Conservation (phyloP, 306 rosid species). For the Phaseolus lunatus region DNA sequence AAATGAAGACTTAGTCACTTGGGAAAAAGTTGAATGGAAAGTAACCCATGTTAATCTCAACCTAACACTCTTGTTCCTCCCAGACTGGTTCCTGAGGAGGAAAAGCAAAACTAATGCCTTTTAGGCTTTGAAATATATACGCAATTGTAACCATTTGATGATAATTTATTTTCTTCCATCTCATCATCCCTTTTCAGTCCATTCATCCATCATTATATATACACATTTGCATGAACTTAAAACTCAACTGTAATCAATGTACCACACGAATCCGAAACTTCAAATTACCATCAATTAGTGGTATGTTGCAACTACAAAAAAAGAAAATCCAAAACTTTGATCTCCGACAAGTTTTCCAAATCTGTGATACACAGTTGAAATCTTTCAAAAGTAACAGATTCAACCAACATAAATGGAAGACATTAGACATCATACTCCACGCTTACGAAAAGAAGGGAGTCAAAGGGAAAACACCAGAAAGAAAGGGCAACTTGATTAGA, state of each 20-base stretch:
- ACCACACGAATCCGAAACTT: not conserved
- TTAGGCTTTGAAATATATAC: not conserved
- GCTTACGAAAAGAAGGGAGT: not conserved
- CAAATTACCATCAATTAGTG: slow-evolving; percentile 3
- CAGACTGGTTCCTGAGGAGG: not conserved
- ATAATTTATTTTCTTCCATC: not conserved
- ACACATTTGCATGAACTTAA: slow-evolving; percentile 6
- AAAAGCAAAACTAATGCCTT: not conserved
- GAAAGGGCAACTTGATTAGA: slow-evolving; percentile 10
- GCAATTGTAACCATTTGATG: not conserved
- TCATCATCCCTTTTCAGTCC: not conserved
- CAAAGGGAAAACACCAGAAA: not conserved
- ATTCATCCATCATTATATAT: not conserved
- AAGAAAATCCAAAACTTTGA: slow-evolving; percentile 25
- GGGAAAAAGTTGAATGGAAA: not conserved
- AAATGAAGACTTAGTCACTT: not conserved
- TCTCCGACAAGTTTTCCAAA: slow-evolving; percentile 9
- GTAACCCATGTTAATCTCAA: no score
- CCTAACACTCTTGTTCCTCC: not conserved
- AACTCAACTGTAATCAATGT: not conserved
- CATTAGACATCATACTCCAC: not conserved
- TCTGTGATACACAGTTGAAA: not conserved
- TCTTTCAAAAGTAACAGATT: slow-evolving; percentile 26
- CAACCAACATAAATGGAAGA: not conserved
- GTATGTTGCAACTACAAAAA: slow-evolving; percentile 21